Evolutionary conservation across 768 basidiomycete genomes (phyloP).

Genomic region (Mycena rosella): DNA sequence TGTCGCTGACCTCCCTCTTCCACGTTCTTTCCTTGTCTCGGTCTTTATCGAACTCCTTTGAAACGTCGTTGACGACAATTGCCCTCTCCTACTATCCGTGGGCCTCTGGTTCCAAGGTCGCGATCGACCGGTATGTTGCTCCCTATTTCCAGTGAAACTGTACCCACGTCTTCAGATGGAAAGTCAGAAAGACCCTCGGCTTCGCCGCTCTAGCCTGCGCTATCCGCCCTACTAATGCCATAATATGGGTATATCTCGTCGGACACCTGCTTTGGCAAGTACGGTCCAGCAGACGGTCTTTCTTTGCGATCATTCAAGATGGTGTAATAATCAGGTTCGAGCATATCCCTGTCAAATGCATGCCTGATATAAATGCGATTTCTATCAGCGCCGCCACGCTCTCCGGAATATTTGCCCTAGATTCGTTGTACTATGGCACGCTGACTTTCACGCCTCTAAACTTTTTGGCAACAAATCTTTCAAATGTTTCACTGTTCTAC

Average conservation of each 20-base stretch:
- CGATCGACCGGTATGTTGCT: slow-evolving; percentile 53
- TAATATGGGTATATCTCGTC: slow-evolving; percentile 87
- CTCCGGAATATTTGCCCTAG: slow-evolving; percentile 60
- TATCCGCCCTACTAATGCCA: slow-evolving; percentile 88
- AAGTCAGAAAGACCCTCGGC: slow-evolving; percentile 52
- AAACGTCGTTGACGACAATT: slow-evolving; percentile 85
- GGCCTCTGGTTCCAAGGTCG: slow-evolving; percentile 56
- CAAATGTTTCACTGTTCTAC: slow-evolving; percentile 92
- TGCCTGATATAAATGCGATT: slow-evolving; percentile 37
- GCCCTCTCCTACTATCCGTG: slow-evolving; percentile 87
- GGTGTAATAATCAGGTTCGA: slow-evolving; percentile 61
- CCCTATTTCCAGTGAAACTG: background rate
- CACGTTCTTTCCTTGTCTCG: slow-evolving; percentile 87
- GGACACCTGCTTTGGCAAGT: slow-evolving; percentile 67
- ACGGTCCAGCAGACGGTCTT: slow-evolving; percentile 48
- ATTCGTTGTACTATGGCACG: slow-evolving; percentile 77
- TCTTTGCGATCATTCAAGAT: slow-evolving; percentile 54
- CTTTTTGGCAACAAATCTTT: slow-evolving; percentile 87
- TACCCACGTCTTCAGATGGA: slow-evolving; percentile 42
- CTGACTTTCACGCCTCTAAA: slow-evolving; percentile 82
- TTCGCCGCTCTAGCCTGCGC: slow-evolving; percentile 85
- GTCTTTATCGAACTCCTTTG: slow-evolving; percentile 92
- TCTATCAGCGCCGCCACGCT: slow-evolving; percentile 39
- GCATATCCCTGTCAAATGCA: background rate
- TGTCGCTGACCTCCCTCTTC: slow-evolving; percentile 91